phyloP scores from a whole-genome alignment of 2,329 filamentous ascomycete genomes.

The Colletotrichum theobromicola region DNA sequence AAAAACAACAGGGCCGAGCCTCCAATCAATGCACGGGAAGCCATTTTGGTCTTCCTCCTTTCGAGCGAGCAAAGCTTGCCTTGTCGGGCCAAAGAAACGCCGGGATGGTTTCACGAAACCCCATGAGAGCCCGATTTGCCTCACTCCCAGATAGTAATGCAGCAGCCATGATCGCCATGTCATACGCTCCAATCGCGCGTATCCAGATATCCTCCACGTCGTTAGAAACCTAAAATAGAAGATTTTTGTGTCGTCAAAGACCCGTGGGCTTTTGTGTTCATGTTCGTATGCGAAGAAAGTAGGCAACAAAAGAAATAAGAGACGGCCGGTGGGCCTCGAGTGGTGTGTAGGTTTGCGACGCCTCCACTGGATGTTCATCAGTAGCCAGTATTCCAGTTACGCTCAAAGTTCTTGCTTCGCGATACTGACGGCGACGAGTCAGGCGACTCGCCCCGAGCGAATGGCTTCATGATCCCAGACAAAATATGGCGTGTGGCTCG shows the following conservation, averaged over 20 bases:
- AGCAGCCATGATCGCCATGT: slow-evolving; percentile 8
- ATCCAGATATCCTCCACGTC: slow-evolving; percentile 9
- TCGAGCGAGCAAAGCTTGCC: background rate
- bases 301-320: background rate
- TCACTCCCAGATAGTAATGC: background rate
- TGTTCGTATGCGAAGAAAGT: background rate
- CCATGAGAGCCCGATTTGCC: background rate
- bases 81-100: slow-evolving; percentile 8
- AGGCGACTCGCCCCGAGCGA: slow-evolving; percentile 44
- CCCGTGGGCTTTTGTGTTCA: background rate
- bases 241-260: background rate
- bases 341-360: background rate
- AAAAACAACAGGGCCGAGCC: background rate
- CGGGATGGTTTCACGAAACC: background rate
- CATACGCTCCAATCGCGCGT: slow-evolving; percentile 1
- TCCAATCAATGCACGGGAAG: background rate
- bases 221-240: background rate
- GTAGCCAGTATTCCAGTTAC: slow-evolving; percentile 12
- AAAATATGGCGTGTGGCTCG: slow-evolving; percentile 44
- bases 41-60: background rate
- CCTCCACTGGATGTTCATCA: background rate
- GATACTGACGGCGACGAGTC: slow-evolving; percentile 29
- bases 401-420: slow-evolving; percentile 17
- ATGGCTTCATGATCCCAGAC: slow-evolving; percentile 50
- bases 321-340: background rate